Percentiles rank a stretch among this genome's conserved stretches.
phyloP scores from a whole-genome alignment of 495 filamentous ascomycete species.

The Talaromyces liani region DNA sequence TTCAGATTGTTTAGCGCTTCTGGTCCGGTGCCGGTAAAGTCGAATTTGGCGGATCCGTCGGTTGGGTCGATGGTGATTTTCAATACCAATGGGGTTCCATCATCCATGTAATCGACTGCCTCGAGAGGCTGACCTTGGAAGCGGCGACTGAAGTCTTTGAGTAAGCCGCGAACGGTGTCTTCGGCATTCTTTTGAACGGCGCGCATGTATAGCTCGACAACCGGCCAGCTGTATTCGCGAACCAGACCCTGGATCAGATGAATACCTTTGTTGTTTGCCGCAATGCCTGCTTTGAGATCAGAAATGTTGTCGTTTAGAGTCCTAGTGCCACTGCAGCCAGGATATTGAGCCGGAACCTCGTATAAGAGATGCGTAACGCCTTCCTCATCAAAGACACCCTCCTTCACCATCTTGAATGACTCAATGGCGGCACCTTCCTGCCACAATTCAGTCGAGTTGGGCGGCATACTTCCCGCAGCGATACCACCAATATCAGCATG shows the following conservation, averaged over 20 bases:
- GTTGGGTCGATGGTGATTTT: conserved; percentile 74
- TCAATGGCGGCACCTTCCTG: conserved; percentile 95
- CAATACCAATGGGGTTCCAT: conserved; percentile 82
- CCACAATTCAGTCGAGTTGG: conserved; percentile 83
- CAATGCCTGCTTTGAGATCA: conserved; percentile 92
- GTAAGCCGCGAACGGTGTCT: conserved; percentile 69
- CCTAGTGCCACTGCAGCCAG: conserved; percentile 81
- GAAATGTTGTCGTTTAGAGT: conserved; percentile 93
- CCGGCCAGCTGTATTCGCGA: conserved; percentile 80
- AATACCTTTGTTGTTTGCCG: conserved; percentile 94
- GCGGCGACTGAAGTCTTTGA: conserved; percentile 69
- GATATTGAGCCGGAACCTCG: conserved; percentile 73
- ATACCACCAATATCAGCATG: conserved; percentile 98
- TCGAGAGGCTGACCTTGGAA: conserved; percentile 77
- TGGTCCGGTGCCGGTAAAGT: conserved; percentile 77
- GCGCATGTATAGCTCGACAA: conserved; percentile 94
- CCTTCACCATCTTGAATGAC: conserved; percentile 85
- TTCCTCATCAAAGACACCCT: conserved; percentile 83
- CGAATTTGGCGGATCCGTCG: conserved; percentile 81
- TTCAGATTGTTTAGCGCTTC: conserved; percentile 96
- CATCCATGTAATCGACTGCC: conserved; percentile 87
- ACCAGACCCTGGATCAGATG: conserved; percentile 80
- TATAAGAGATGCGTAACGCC: conserved; percentile 78
- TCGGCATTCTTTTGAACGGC: conserved; percentile 92
- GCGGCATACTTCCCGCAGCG: conserved; percentile 93